phyloP scores from a whole-genome alignment of 345 rosid genomes.

The Arabidopsis suecica region DNA sequence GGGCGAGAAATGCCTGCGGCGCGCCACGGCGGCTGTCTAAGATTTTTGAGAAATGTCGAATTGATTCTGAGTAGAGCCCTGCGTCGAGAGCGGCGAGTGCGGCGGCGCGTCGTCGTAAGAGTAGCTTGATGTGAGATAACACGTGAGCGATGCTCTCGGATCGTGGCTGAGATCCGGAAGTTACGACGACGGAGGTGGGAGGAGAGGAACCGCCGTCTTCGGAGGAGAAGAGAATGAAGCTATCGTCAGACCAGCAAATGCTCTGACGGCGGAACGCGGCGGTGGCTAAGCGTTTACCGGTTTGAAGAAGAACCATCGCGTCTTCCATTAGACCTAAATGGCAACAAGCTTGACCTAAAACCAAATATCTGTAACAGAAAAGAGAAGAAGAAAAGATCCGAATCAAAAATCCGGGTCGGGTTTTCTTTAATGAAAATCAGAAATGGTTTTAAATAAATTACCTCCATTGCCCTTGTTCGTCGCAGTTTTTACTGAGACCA shows the following conservation, averaged over 20 bases:
- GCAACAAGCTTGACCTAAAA: conserved; percentile 94
- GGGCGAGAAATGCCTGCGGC: conserved; percentile 86
- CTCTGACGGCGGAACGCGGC: conserved; percentile 98
- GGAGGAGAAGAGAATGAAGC: conserved; percentile 63
- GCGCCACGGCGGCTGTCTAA: conserved; percentile 89
- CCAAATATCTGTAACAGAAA: conserved; percentile 67
- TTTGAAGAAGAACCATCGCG: conserved; percentile 95
- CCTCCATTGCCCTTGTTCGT: conserved; percentile 96
- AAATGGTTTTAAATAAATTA: conserved; percentile 19
- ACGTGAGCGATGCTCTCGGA: conserved; percentile 71
- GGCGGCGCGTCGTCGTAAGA: conserved; percentile 86
- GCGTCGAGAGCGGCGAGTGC: conserved; percentile 94
- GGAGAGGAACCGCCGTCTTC: conserved; percentile 44
- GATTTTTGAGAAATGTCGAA: conserved; percentile 93
- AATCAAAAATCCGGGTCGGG: conserved; percentile 37
- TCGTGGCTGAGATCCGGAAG: conserved; percentile 66
- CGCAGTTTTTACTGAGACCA: conserved; percentile 74
- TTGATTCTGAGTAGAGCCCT: conserved; percentile 84
- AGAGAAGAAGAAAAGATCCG: conserved; percentile 18
- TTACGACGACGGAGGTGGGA: conserved; percentile 40
- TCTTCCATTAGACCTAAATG: conserved; percentile 97
- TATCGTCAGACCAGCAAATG: conserved; percentile 85
- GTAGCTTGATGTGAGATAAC: conserved; percentile 81
- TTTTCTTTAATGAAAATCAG: background rate
- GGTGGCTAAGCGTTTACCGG: conserved; percentile 90